Base-by-base conservation (phyloP, 1,139 yeast species). In the Zygoascus meyerae region DNA sequence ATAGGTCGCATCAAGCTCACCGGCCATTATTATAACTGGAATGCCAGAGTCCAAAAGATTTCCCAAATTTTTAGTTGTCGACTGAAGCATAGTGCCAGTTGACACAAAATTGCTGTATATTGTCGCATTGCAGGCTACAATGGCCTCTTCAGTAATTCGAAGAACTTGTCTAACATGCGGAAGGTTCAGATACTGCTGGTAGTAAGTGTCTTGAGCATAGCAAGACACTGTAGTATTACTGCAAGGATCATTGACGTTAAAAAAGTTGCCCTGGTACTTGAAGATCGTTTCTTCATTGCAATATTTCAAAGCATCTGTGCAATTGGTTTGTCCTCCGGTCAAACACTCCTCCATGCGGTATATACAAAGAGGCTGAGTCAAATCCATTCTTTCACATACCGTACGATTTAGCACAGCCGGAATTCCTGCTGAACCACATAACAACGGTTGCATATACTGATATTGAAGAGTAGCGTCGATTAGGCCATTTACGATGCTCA, bases 81-180 rank as follows among this genome's bases (percentile, higher is more conserved):
- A 82, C 6, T 41, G 39, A 40, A 82, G 66, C 51, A 48, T 52
- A 2, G 52, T 48, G 10, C 58, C 59, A 2, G 54, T 47, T 1
- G 32, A 15, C 61, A 83, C 64, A 67, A 87, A 89, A 74, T 83
- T 83, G 65, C 37, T 35, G 3, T 47, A 43, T 15, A 59, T 52
- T 1, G 59, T 49, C 35, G 36, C 30, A 73, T 89, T 89, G 74
- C 97, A 92, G 29, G 90, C 79, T 65, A 81, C 80, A 67, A 82
- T 90, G 42, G 70, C 66, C 44, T 83, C 89, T 52, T 86, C 94
- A 68, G 87, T 95, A 39, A 92, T 95, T 52, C 97, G 97, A 47
- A 90, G 73, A 39, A 86, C 89, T 55, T 77, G 79, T 70, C 81
- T 82, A 46, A 85, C 92, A 46, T 69, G 71, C 12, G 75, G 79